phyloP scores from a whole-genome alignment of 2,329 filamentous ascomycete genomes.

The Rhynchosporium secalis region DNA sequence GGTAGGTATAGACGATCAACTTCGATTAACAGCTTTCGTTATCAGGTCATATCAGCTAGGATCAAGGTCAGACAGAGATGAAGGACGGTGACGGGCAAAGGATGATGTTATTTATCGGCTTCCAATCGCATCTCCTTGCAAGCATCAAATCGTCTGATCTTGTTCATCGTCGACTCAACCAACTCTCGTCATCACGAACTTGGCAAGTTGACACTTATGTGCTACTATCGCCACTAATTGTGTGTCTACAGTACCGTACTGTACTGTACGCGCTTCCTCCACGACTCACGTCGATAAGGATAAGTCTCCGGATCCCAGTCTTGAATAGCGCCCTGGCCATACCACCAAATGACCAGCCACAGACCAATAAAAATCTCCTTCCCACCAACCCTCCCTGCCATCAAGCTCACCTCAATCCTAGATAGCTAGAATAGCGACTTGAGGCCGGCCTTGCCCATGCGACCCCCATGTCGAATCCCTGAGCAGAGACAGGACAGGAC shows the following conservation, averaged over 20 bases:
- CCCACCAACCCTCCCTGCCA: background rate
- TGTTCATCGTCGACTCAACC: background rate
- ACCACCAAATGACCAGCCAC: slow-evolving; percentile 18
- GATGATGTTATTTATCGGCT: slow-evolving; percentile 5
- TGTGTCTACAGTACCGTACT: too few species aligned
- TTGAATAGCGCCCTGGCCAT: slow-evolving; percentile 9
- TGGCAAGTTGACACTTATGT: background rate
- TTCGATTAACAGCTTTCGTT: too few species aligned
- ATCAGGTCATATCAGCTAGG: too few species aligned
- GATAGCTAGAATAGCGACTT: too few species aligned
- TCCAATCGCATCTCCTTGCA: background rate
- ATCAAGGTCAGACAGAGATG: too few species aligned
- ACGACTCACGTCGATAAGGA: slow-evolving; percentile 17
- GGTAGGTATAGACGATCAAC: background rate
- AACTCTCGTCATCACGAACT: background rate
- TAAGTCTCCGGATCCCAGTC: slow-evolving; percentile 15
- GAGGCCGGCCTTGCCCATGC: background rate
- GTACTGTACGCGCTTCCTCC: background rate
- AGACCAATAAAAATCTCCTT: background rate
- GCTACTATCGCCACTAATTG: too few species aligned
- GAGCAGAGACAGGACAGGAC: slow-evolving; percentile 8
- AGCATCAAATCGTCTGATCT: background rate
- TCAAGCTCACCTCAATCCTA: background rate
- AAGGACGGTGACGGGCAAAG: background rate
- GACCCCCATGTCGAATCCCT: too few species aligned